Evolutionary conservation across 208 protist genomes (phyloP).

Genomic region (Kentomonas sorsogonicus): DNA sequence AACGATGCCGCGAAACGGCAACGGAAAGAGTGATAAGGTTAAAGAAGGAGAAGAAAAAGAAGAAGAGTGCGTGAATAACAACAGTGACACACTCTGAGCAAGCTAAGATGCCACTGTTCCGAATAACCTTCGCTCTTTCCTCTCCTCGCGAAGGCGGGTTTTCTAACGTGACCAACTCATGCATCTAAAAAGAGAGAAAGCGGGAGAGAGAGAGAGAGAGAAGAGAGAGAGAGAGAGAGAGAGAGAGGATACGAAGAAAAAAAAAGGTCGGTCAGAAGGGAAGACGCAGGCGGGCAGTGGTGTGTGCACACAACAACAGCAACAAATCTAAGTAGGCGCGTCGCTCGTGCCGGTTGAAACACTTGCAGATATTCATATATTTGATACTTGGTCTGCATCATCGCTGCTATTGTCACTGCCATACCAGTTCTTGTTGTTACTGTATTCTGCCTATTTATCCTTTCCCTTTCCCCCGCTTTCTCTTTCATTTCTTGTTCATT

Average conservation of each 20-base stretch:
- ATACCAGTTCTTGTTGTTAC: not conserved
- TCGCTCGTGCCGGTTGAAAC: too few relatives aligned
- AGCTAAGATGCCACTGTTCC: too few relatives aligned
- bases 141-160: too few relatives aligned
- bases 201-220: not conserved
- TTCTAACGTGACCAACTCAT: not conserved
- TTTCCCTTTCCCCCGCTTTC: slow-evolving; percentile 15
- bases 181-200: not conserved
- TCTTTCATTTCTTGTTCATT: slow-evolving; percentile 14
- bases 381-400: slow-evolving; percentile 1
- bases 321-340: too few relatives aligned
- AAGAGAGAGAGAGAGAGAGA: not conserved
- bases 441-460: slow-evolving; percentile 11
- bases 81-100: too few relatives aligned
- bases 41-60: too few relatives aligned
- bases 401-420: slow-evolving; percentile 3
- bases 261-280: too few relatives aligned
- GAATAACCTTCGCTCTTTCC: too few relatives aligned
- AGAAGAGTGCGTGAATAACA: too few relatives aligned
- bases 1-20: too few relatives aligned
- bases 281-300: too few relatives aligned
- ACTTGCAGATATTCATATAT: slow-evolving; percentile 4
- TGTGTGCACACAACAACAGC: not conserved
- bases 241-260: slow-evolving; percentile 3
- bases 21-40: too few relatives aligned